Evolutionary conservation across 352 stramenopile genomes (phyloP).

Genomic region (Pythium guiyangense): DNA sequence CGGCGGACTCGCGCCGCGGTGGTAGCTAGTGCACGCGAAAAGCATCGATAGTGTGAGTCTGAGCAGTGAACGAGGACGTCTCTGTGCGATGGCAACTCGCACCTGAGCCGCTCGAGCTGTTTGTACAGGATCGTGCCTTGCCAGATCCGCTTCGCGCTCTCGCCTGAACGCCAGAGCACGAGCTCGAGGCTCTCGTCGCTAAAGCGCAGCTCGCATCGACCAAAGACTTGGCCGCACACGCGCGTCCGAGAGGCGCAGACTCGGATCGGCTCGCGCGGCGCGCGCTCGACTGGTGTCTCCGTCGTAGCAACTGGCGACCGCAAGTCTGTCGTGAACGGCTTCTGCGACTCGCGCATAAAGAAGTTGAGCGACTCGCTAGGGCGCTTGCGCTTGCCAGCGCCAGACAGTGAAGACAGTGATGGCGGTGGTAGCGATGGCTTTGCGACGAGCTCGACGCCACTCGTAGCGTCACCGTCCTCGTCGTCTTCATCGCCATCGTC

Average conservation of each 20-base stretch:
- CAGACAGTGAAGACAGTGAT: neutral
- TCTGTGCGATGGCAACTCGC: neutral
- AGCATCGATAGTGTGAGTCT: too few species aligned
- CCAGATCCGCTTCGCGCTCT: constrained; percentile 17
- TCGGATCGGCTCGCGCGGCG: constrained; percentile 1
- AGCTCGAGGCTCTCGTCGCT: constrained; percentile 20
- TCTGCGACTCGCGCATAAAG: constrained; percentile 5
- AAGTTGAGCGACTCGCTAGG: constrained; percentile 4
- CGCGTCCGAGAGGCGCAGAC: constrained; percentile 26
- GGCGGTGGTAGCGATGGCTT: neutral
- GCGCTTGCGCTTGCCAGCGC: neutral
- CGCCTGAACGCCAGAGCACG: constrained; percentile 23
- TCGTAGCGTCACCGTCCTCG: neutral
- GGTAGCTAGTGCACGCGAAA: constrained; percentile 20
- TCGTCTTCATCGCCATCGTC: neutral
- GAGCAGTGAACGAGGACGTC: too few species aligned
- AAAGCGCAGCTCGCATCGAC: constrained; percentile 36
- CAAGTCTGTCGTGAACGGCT: constrained; percentile 9
- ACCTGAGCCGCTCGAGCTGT: constrained; percentile 43
- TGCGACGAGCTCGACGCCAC: neutral
- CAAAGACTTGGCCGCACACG: constrained; percentile 36
- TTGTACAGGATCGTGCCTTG: constrained; percentile 28
- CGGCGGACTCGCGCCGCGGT: constrained; percentile 18
- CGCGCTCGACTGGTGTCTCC: constrained; percentile 4
- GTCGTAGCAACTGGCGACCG: neutral